Evolutionary conservation across 139 green algal genomes (phyloP), one percentile per base, ranked within the genome.

Genomic region (Closterium sp.): DNA sequence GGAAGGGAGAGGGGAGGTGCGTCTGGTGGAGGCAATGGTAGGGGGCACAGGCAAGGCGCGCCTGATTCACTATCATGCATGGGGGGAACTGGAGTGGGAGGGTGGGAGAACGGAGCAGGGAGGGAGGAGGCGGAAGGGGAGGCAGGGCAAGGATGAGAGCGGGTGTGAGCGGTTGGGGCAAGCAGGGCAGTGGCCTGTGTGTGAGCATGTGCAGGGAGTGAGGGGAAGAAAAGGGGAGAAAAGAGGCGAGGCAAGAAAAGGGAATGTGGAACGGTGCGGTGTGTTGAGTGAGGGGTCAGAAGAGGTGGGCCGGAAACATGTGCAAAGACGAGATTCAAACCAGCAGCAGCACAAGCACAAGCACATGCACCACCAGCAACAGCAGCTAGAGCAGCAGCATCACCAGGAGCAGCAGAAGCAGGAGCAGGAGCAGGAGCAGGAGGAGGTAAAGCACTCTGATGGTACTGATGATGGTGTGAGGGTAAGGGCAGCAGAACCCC

Each of bases 21-120:
- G 62, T 24, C 62, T 79, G 62, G 17, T 79, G 62, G 62, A 24
- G 62, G 62, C 62, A 13, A 27, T 79, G 17, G 62, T 24, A 27
- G 62, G 62, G 62, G 62, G 62, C 62, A 79, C 62, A 79, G 62
- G 62, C 62, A 92, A 92, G 70, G 89, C 34, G 11, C 50, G 89
- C 1, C 11, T 92, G 9, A 92, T 92, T 21, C 89, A 92, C 84
- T 92, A 92, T 85, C 89, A 92, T 92, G 89, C 89, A 31, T 73
- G 28, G 28, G 45, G 79, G 84, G 89, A 92, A 34, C 45, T 42
- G 89, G 29, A 50, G 86, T 45, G n/a, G 29, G 30, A 7, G 45
- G 2, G 31, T 89, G 73, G 88, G 11, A 17, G 73, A 22, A 70
- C 2, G 73, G 73, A 90, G 88, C 30, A 89, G 73, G 6, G 31